Base-by-base conservation (phyloP, 2,329 filamentous ascomycete genomes). In the Pseudogymnoascus sp. region DNA sequence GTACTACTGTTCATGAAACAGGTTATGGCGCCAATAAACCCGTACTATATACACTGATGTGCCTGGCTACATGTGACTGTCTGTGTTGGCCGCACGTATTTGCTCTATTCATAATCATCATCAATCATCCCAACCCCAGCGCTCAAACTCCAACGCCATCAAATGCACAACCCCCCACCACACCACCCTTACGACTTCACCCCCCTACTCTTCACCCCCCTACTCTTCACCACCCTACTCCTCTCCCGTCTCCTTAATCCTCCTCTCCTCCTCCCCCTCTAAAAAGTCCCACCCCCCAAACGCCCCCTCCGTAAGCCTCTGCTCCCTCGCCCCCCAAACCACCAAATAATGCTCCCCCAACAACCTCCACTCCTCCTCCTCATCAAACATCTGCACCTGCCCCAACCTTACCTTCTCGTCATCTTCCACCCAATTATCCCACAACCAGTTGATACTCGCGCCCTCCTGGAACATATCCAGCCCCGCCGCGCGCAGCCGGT, bases 301-400 rank as follows among this genome's bases (percentile, higher is more conserved):
- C 35, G 59, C 33, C 59, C 33, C 45, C 52, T 67, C 65, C 66
- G 65, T 68, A 10, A 66, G 68, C 3, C 29, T 19, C 21, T 31
- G 61, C 16, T 68, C 68, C 62, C 63, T 86, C 84, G 89, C 95
- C 1, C 87, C 94, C 93, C 93, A 97, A 3, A 86, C 87, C 45
- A 99, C 82, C 66, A 92, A 86, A 71, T 99, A 99, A 78, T 99
- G 94, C 66, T 83, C 84, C 0, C 92, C 90, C 68, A 99, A 75
- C 68, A 99, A 75, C 70, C 88, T 81, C 89, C 94, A 96, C 77
- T 99, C 94, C 75, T 99, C 94, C 23, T 97, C 82, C 75, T 99
- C 94, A 76, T 99, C 94, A 65, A 99, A 75, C 70, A 94, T 92
- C 74, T 99, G 92, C 26, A 97, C 73, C 10, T 78, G 75, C 66